A percentile compares a stretch with the other conserved stretches of the same genome.
Conservation (phyloP, 169 alveolate genomes). For the Cryptosporidium ubiquitum region DNA sequence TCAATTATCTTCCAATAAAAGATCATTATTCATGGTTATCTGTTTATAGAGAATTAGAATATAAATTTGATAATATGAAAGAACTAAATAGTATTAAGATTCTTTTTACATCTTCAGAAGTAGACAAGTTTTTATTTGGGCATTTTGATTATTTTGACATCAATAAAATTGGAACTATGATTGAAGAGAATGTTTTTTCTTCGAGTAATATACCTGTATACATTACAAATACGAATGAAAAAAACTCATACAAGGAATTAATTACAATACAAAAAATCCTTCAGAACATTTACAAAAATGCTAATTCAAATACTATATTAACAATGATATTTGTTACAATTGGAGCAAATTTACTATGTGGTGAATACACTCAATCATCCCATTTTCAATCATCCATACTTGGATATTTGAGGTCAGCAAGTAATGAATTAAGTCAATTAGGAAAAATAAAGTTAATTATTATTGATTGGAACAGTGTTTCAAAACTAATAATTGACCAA, state of each 20-base stretch:
- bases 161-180: background rate
- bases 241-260: conserved; percentile 15
- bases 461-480: conserved; percentile 26
- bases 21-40: conserved; percentile 46
- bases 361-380: conserved; percentile 6
- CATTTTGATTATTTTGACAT: conserved; percentile 24
- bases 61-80: background rate
- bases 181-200: conserved; percentile 1
- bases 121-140: background rate
- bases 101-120: conserved; percentile 18
- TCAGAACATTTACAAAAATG: conserved; percentile 8
- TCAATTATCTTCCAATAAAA: conserved; percentile 1
- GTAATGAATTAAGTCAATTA: conserved; percentile 12
- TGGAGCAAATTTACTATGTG: conserved; percentile 24
- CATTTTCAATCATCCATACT: conserved; percentile 61
- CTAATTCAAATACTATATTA: background rate
- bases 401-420: conserved; percentile 64
- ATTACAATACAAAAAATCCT: conserved; percentile 10
- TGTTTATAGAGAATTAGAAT: background rate
- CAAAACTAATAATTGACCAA: background rate
- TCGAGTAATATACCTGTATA: conserved; percentile 19
- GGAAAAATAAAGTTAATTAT: background rate
- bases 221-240: conserved; percentile 37
- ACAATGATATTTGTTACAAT: conserved; percentile 19
- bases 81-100: conserved; percentile 1